Conservation (phyloP, 768 basidiomycete species). For the Coprinellus micaceus region DNA sequence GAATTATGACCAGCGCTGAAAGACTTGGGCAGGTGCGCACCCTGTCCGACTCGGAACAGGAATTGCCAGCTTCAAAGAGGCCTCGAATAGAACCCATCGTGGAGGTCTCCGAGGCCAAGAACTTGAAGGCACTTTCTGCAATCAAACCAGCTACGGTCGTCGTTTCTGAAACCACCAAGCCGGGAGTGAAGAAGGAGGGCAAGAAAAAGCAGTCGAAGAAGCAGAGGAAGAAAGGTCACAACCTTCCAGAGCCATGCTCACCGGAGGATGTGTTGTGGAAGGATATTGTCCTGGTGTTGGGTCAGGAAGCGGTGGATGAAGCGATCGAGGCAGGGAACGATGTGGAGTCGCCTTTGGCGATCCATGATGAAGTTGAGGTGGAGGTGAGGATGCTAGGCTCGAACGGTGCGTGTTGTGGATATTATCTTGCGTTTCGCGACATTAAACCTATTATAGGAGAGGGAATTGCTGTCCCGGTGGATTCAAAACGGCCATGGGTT, state of each 20-base stretch:
- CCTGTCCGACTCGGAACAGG: slow-evolving; percentile 11
- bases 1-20: not conserved
- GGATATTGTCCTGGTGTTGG: slow-evolving; percentile 68
- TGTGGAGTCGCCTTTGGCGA: slow-evolving; percentile 56
- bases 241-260: slow-evolving; percentile 60
- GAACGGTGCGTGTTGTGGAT: slow-evolving; percentile 41
- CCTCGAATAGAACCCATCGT: not conserved
- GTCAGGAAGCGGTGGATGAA: slow-evolving; percentile 49
- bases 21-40: slow-evolving; percentile 4
- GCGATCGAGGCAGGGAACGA: slow-evolving; percentile 47
- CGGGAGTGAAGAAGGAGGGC: too few species aligned
- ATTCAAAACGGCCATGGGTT: slow-evolving; percentile 63
- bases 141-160: slow-evolving; percentile 14
- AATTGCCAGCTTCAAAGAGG: slow-evolving; percentile 5
- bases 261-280: slow-evolving; percentile 70
- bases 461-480: slow-evolving; percentile 53
- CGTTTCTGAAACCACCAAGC: too few species aligned
- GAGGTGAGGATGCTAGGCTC: slow-evolving; percentile 63
- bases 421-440: not conserved
- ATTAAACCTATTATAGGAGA: slow-evolving; percentile 45
- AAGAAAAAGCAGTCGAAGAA: slow-evolving; percentile 21
- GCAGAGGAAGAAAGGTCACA: slow-evolving; percentile 33
- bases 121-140: slow-evolving; percentile 28
- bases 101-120: not conserved
- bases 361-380: slow-evolving; percentile 62